Evolutionary conservation across 805 yeast genomes (phyloP).

Genomic region (Ogataea philodendri): DNA sequence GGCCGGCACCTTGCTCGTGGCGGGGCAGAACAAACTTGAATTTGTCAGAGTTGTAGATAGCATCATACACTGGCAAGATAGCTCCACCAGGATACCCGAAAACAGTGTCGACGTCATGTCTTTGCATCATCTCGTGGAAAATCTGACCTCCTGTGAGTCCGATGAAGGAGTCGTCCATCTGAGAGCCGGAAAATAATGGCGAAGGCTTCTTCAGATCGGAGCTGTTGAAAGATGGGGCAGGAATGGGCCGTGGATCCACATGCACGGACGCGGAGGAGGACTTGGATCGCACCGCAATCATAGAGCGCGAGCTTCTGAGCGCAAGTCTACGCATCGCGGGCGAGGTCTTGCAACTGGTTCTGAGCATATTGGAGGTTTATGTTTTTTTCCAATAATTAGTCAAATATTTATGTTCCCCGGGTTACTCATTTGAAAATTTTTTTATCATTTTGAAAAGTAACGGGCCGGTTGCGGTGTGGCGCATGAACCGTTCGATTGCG

Average conservation of each 20-base stretch:
- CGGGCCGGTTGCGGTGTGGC: constrained; percentile 16
- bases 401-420: constrained; percentile 10
- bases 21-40: constrained; percentile 91
- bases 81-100: constrained; percentile 99
- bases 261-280: constrained; percentile 25
- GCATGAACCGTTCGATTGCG: no score
- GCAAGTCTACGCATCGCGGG: constrained; percentile 10
- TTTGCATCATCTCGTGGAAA: constrained; percentile 97
- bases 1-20: constrained; percentile 99
- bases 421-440: constrained; percentile 12
- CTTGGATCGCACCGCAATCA: constrained; percentile 19
- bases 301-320: constrained; percentile 8
- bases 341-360: constrained; percentile 8
- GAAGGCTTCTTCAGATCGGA: constrained; percentile 23
- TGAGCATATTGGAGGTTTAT: no score
- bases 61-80: constrained; percentile 95
- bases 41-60: constrained; percentile 85
- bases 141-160: constrained; percentile 98
- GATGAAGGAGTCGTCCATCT: constrained; percentile 81
- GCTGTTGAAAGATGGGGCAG: constrained; percentile 52
- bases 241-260: constrained; percentile 32
- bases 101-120: constrained; percentile 92
- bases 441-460: constrained; percentile 2
- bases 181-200: constrained; percentile 15
- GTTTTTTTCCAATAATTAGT: no score